Base-by-base conservation (phyloP, 805 yeast genomes). In the Dipodascus geniculatus region DNA sequence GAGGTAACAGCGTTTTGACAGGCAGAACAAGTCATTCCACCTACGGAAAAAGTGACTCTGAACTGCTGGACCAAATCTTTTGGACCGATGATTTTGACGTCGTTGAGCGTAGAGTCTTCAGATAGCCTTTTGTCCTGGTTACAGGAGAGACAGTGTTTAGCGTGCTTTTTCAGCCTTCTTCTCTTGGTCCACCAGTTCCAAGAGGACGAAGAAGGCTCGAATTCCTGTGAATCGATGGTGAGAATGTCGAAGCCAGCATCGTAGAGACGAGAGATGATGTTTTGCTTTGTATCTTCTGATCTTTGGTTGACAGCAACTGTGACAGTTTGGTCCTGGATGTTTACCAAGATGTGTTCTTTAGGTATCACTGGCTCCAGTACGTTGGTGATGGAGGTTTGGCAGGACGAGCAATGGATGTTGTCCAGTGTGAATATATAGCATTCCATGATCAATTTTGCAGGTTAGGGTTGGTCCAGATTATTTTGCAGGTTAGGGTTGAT, bases 21-120 rank as follows among this genome's bases (percentile, higher is more conserved):
- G 3, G 83, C 68, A 2, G 84, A 79, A 61, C 88, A 82, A 1
- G 86, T 77, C 88, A 84, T 82, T 1, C 87, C 88, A 9, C 75
- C 74, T 51, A 84, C 70, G 4, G 81, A 69, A 53, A 78, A 75
- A 0, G 78, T 74, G 0, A 84, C 87, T 50, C 79, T 63, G 56
- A 66, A 76, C 48, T 69, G 65, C 23, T 65, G 58, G 22, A 54
- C 49, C 16, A 55, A 57, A 17, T 52, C 67, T 38, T 65, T 69
- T 20, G 66, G 44, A 16, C 20, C 44, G 6, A 38, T 16, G 4
- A 38, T 17, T 17, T 38, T 38, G 19, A 38, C 44, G 19, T 38
- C 44, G 11, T 17, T 38, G 11, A n/a, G 8, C 4, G 44, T n/a
- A 11, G 44, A 14, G 14, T 38, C 44, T 14, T 44, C 48, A 44